phyloP scores from a whole-genome alignment of 257 asterid species.

The Primulina tabacum region DNA sequence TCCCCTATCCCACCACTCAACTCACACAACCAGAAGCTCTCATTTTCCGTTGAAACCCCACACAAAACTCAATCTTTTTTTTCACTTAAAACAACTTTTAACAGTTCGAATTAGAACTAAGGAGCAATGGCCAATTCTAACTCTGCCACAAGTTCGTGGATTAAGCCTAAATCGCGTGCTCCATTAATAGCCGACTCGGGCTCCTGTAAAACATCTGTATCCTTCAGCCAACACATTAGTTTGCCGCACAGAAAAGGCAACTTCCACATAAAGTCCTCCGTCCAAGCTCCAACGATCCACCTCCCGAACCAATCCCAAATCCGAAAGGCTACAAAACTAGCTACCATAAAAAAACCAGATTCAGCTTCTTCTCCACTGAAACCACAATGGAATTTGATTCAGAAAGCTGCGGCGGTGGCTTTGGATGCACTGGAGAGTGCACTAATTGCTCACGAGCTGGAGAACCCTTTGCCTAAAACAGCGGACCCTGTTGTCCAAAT shows the following conservation, averaged over 20 bases:
- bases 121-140: not conserved
- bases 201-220: not conserved
- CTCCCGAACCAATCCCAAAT: not conserved
- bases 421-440: constrained; percentile 11
- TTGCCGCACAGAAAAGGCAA: not conserved
- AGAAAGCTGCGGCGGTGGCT: not conserved
- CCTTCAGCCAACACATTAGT: not conserved
- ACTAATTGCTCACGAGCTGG: not conserved
- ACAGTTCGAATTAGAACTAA: too few species aligned
- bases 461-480: constrained; percentile 10
- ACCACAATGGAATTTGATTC: constrained; percentile 13
- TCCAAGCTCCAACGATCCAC: not conserved
- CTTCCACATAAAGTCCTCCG: not conserved
- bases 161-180: not conserved
- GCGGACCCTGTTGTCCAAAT: constrained; percentile 18
- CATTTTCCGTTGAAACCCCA: not conserved
- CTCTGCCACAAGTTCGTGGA: not conserved
- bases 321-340: not conserved
- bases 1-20: not conserved
- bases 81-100: too few species aligned
- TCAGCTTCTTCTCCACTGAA: not conserved
- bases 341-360: not conserved
- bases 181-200: not conserved
- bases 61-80: not conserved
- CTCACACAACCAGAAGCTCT: not conserved